These are phyloP conservation scores for Dioszegia crocea DNA, from an alignment of 768 basidiomycete genomes.

Conservation along the genomic window DNA sequence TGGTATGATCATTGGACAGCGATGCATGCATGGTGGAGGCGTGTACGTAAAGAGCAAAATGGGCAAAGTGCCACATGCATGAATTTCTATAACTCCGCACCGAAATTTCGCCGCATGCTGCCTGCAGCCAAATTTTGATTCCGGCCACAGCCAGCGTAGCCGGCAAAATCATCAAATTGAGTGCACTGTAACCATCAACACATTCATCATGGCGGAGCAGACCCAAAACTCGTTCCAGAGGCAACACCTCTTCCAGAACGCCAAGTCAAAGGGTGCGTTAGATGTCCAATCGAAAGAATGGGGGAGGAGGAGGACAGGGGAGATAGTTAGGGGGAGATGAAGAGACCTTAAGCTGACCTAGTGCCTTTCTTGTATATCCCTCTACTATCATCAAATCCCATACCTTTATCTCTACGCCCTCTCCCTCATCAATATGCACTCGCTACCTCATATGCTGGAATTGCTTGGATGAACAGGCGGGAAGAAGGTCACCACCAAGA, in stretches of 20 bases:
- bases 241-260: constrained; percentile 96
- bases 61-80: constrained; percentile 8
- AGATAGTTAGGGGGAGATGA: too few relatives aligned
- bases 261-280: constrained; percentile 84
- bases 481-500: constrained; percentile 89
- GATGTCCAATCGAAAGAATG: neutral
- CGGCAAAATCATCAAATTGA: neutral
- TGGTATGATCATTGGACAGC: too few relatives aligned
- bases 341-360: constrained; percentile 23
- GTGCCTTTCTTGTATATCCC: constrained; percentile 2
- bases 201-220: constrained; percentile 56
- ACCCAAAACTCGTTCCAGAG: constrained; percentile 98
- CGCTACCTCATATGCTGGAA: neutral
- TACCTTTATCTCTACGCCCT: too few relatives aligned
- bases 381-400: neutral
- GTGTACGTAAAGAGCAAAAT: too few relatives aligned
- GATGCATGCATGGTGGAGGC: too few relatives aligned
- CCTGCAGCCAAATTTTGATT: neutral
- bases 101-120: constrained; percentile 7
- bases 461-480: constrained; percentile 56
- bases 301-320: neutral
- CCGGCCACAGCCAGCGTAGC: neutral
- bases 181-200: neutral
- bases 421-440: neutral
- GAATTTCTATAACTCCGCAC: neutral